phyloP scores from a whole-genome alignment of 495 filamentous ascomycete genomes.

The Bryoglossum gracile region DNA sequence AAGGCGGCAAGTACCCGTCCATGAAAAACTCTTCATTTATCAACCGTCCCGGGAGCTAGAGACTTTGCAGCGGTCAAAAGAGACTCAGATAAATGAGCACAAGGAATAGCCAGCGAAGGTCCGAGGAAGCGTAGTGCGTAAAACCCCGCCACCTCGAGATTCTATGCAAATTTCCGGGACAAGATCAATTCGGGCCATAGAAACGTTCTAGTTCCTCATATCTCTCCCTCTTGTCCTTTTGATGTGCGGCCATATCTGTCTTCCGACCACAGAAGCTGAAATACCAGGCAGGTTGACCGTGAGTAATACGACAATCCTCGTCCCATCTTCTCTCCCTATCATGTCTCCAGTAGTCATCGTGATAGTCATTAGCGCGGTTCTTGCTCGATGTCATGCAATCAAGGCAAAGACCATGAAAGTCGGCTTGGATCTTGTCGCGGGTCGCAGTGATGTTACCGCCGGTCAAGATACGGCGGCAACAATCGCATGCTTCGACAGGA shows the following conservation, averaged over 20 bases:
- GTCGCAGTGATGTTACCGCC: not conserved
- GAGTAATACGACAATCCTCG: not conserved
- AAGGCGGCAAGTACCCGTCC: too few species aligned
- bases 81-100: too few species aligned
- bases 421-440: not conserved
- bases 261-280: not conserved
- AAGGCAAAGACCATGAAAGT: slow-evolving; percentile 1
- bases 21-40: too few species aligned
- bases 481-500: not conserved
- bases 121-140: too few species aligned
- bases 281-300: slow-evolving; percentile 1
- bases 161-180: too few species aligned
- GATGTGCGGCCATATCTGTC: not conserved
- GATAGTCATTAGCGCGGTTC: not conserved
- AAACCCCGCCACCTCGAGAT: too few species aligned
- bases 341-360: not conserved
- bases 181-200: too few species aligned
- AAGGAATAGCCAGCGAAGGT: too few species aligned
- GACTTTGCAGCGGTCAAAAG: too few species aligned
- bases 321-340: not conserved
- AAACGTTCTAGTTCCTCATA: too few species aligned
- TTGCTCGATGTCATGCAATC: not conserved
- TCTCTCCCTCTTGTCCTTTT: not conserved
- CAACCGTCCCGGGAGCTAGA: too few species aligned
- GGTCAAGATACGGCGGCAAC: not conserved